A percentile compares a stretch with the other conserved stretches of the same genome.
phyloP scores from a whole-genome alignment of 1,139 yeast genomes.

The Candida glucosophila region DNA sequence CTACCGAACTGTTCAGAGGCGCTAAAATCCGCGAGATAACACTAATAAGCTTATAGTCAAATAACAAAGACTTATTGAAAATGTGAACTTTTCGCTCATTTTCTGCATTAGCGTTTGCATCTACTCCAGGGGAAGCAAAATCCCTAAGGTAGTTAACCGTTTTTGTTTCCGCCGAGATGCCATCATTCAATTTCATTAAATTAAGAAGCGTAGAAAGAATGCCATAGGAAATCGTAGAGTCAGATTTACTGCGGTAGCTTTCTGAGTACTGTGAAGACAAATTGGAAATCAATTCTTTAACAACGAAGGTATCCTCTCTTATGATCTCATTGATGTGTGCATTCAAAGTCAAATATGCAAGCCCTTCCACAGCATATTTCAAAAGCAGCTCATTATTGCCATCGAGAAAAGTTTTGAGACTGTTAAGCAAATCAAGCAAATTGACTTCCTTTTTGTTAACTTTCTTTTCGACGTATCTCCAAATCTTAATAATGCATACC shows the following conservation, averaged over 20 bases:
- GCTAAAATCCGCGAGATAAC: constrained; percentile 13
- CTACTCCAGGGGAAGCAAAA: neutral
- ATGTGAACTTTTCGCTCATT: constrained; percentile 16
- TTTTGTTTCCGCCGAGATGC: constrained; percentile 20
- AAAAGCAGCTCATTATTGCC: too few relatives aligned
- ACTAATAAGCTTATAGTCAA: constrained; percentile 17
- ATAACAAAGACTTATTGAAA: constrained; percentile 23
- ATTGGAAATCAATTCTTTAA: constrained; percentile 13
- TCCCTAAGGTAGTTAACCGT: too few relatives aligned
- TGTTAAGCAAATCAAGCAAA: too few relatives aligned
- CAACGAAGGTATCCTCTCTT: constrained; percentile 23
- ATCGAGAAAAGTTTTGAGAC: too few relatives aligned
- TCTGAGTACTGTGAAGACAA: too few relatives aligned
- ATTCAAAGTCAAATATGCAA: constrained; percentile 39
- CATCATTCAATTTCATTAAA: constrained; percentile 28
- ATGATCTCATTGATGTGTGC: constrained; percentile 19
- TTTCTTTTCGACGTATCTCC: constrained; percentile 25
- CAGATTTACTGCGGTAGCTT: too few relatives aligned
- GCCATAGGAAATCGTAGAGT: constrained; percentile 22
- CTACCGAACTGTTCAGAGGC: constrained; percentile 9
- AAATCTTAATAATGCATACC: constrained; percentile 31
- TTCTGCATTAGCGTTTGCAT: constrained; percentile 13
- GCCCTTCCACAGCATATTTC: constrained; percentile 31
- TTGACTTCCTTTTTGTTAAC: too few relatives aligned
- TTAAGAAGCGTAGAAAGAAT: constrained; percentile 26